Conservation (phyloP, 228 moss, liverwort and hornwort species). For the Sphagnum magellanicum region DNA sequence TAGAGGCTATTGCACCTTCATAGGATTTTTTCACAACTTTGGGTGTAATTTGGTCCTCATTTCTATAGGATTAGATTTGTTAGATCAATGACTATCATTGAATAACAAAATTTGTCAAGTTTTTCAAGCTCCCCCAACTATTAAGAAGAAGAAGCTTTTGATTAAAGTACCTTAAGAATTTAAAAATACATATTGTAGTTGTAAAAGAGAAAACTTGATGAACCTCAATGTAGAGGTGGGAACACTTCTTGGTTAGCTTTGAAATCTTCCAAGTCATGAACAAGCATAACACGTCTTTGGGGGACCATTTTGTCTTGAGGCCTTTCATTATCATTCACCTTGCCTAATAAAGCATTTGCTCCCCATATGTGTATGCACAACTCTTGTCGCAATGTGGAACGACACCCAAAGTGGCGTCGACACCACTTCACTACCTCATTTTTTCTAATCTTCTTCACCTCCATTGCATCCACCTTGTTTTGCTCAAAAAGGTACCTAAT, state of each 20-base stretch:
- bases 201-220: too few relatives aligned
- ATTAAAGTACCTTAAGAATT: too few relatives aligned
- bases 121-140: too few relatives aligned
- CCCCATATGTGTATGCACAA: constrained; percentile 40
- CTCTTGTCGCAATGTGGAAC: constrained; percentile 15
- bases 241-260: constrained; percentile 3
- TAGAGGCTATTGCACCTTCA: too few relatives aligned
- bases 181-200: too few relatives aligned
- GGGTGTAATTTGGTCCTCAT: too few relatives aligned
- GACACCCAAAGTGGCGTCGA: constrained; percentile 16
- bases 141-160: too few relatives aligned
- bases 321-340: constrained; percentile 22
- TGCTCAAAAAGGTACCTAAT: constrained; percentile 38
- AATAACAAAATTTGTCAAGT: too few relatives aligned
- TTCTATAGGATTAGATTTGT: too few relatives aligned
- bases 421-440: constrained; percentile 33
- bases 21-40: too few relatives aligned
- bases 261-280: constrained; percentile 29
- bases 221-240: too few relatives aligned
- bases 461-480: constrained; percentile 16
- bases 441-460: constrained; percentile 20
- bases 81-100: too few relatives aligned
- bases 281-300: constrained; percentile 15
- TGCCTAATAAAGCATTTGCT: constrained; percentile 30
- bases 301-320: neutral